A percentile compares a stretch with the other conserved stretches of the same genome.
Evolutionary conservation across 2,329 filamentous ascomycete species (phyloP).

Genomic region (Aspergillus tamarii): DNA sequence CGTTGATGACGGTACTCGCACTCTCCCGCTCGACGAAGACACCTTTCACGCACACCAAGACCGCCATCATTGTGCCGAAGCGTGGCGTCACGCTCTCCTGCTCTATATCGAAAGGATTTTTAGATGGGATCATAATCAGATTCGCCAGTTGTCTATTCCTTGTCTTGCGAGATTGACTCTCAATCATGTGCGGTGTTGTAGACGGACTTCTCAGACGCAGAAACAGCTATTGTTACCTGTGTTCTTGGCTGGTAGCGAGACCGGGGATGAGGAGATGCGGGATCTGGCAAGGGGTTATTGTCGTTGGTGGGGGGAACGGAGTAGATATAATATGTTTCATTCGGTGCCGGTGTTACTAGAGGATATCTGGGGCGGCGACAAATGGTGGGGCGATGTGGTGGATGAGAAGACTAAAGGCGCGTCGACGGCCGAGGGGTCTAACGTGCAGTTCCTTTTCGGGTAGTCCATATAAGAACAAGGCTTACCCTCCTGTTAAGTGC

Average conservation of each 20-base stretch:
- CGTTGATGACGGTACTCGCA: not conserved
- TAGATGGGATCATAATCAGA: slow-evolving; percentile 3
- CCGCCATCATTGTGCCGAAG: slow-evolving; percentile 8
- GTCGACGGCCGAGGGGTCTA: not conserved
- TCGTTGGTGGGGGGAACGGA: slow-evolving; percentile 35
- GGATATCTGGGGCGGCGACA: slow-evolving; percentile 20
- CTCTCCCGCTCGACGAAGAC: not conserved
- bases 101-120: slow-evolving; percentile 8
- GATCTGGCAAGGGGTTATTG: slow-evolving; percentile 33
- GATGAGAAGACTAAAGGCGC: slow-evolving; percentile 14
- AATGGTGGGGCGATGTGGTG: slow-evolving; percentile 26
- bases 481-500: not conserved
- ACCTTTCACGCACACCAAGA: slow-evolving; percentile 1
- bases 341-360: slow-evolving; percentile 23
- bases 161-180: not conserved
- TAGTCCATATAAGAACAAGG: not conserved
- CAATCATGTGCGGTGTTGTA: not conserved
- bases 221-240: slow-evolving; percentile 15
- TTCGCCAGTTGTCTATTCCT: not conserved
- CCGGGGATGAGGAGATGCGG: slow-evolving; percentile 20
- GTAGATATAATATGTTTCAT: slow-evolving; percentile 37
- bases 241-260: slow-evolving; percentile 40
- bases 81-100: slow-evolving; percentile 1
- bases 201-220: not conserved
- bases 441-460: not conserved